Conservation (phyloP, 2,329 filamentous ascomycete genomes). For the Pseudohalonectria lignicola region DNA sequence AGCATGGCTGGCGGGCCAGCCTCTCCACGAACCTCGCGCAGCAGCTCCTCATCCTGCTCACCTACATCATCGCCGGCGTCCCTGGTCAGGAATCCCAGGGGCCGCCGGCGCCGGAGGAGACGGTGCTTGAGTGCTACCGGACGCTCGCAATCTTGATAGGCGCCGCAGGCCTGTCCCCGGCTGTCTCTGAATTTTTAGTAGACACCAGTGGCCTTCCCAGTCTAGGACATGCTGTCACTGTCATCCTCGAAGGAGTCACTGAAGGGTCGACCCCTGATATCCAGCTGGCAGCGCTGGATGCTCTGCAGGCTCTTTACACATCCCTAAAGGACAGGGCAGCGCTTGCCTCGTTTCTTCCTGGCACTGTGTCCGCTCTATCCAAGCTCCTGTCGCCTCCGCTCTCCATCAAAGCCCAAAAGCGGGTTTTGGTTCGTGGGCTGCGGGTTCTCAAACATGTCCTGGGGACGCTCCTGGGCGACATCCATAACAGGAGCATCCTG, state of each 20-base stretch:
- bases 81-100: conserved; percentile 44
- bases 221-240: conserved; percentile 71
- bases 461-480: conserved; percentile 44
- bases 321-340: conserved; percentile 63
- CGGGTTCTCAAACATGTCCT: conserved; percentile 45
- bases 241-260: conserved; percentile 64
- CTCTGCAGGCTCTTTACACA: conserved; percentile 49
- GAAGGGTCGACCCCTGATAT: conserved; percentile 55
- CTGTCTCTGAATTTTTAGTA: conserved; percentile 31
- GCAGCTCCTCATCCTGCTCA: conserved; percentile 76
- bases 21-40: conserved; percentile 65
- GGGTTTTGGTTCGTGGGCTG: conserved; percentile 53
- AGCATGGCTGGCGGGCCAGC: conserved; percentile 65
- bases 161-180: conserved; percentile 30
- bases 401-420: conserved; percentile 39
- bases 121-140: conserved; percentile 57
- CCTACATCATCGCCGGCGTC: conserved; percentile 66
- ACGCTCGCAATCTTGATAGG: conserved; percentile 58
- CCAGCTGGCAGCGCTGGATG: conserved; percentile 57
- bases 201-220: conserved; percentile 58
- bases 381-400: conserved; percentile 62
- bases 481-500: conserved; percentile 37
- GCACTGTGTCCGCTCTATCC: conserved; percentile 71
- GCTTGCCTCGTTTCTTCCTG: conserved; percentile 77
- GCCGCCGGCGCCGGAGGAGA: conserved; percentile 55